Conservation (phyloP, 441 rosid species). For the Adansonia grandidieri region DNA sequence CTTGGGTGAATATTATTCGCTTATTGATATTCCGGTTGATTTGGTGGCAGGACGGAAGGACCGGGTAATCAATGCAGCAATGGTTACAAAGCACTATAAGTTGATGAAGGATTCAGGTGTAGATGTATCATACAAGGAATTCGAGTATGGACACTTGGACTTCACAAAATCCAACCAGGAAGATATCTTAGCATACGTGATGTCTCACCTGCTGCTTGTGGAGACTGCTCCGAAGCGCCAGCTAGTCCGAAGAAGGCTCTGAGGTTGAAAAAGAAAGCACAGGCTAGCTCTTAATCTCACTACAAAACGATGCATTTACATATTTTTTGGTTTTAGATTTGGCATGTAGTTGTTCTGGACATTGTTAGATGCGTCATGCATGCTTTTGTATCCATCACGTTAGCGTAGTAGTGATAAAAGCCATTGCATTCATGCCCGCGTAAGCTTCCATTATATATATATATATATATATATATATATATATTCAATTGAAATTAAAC, state of each 20-base stretch:
- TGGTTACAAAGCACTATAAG: constrained; percentile 81
- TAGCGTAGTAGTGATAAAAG: not conserved
- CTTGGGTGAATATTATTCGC: constrained; percentile 68
- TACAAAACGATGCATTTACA: not conserved
- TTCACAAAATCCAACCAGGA: constrained; percentile 91
- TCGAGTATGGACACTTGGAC: constrained; percentile 91
- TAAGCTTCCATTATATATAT: not conserved
- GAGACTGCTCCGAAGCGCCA: constrained; percentile 46
- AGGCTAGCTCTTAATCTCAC: constrained; percentile 22
- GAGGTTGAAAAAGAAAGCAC: constrained; percentile 56
- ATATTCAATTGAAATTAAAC: not conserved
- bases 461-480: too few relatives aligned
- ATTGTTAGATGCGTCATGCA: not conserved
- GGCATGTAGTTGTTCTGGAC: constrained; percentile 24
- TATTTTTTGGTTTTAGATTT: not conserved
- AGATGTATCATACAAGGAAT: constrained; percentile 70
- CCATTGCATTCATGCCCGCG: not conserved
- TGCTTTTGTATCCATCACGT: constrained; percentile 25
- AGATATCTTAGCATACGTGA: constrained; percentile 76
- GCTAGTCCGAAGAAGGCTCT: constrained; percentile 41
- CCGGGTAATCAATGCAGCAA: constrained; percentile 75
- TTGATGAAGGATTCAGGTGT: constrained; percentile 70
- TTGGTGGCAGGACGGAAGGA: constrained; percentile 89
- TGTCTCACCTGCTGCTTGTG: constrained; percentile 76
- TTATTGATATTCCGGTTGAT: constrained; percentile 80